Conservation (phyloP, 1,139 yeast genomes). For the Ogataea hybrid region DNA sequence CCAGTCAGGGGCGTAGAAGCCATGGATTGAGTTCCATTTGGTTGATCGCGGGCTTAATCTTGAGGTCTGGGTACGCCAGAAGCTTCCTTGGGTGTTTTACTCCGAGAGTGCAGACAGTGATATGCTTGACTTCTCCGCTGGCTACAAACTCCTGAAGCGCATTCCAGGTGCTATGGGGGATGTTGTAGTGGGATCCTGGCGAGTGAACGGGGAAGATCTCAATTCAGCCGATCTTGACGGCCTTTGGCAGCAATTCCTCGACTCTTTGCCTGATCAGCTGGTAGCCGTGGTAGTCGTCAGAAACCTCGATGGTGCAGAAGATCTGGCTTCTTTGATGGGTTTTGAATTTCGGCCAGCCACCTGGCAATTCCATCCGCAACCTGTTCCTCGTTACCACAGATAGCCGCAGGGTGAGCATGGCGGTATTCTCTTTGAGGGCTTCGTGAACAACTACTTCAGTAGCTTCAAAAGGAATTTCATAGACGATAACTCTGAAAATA, state of each 20-base stretch:
- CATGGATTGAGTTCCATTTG: conserved; percentile 56
- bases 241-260: conserved; percentile 37
- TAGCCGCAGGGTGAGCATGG: conserved; percentile 62
- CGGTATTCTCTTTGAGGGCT: conserved; percentile 67
- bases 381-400: conserved; percentile 57
- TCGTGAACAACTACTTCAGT: conserved; percentile 44
- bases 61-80: conserved; percentile 36
- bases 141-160: conserved; percentile 43
- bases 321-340: conserved; percentile 36
- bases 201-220: conserved; percentile 43
- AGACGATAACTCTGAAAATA: conserved; percentile 31
- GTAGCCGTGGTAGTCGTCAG: conserved; percentile 41
- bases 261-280: conserved; percentile 40
- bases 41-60: conserved; percentile 45
- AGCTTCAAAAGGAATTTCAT: conserved; percentile 41
- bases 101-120: conserved; percentile 48
- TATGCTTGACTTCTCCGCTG: conserved; percentile 34
- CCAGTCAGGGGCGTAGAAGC: conserved; percentile 40
- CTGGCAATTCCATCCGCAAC: conserved; percentile 49
- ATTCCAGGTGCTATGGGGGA: conserved; percentile 41
- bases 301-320: conserved; percentile 38
- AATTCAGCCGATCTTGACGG: conserved; percentile 41
- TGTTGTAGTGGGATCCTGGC: conserved; percentile 37
- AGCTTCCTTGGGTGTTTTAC: conserved; percentile 39
- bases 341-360: conserved; percentile 44